These are phyloP conservation scores for Exophiala dermatitidis DNA, from an alignment of 2,329 filamentous ascomycete species.

Conservation along the genomic window DNA sequence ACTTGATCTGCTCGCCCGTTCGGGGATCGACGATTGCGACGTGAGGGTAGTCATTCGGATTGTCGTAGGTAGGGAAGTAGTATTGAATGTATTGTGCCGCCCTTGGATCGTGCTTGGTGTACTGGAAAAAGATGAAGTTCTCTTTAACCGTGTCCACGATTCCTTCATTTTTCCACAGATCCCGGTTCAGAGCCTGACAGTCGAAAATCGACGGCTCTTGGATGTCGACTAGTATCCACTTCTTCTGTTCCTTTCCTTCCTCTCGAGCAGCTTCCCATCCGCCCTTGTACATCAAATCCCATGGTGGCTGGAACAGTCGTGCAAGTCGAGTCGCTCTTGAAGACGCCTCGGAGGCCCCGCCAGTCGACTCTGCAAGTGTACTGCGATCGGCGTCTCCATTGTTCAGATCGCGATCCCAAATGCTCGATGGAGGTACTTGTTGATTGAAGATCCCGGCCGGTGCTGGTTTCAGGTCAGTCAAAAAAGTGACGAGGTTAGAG, in stretches of 20 bases:
- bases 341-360: constrained; percentile 57
- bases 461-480: constrained; percentile 9
- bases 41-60: constrained; percentile 86
- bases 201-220: constrained; percentile 91
- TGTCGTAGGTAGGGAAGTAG: constrained; percentile 75
- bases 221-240: constrained; percentile 93
- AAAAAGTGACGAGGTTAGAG: background rate
- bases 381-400: constrained; percentile 39
- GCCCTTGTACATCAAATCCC: constrained; percentile 73
- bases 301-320: constrained; percentile 86
- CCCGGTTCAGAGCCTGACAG: constrained; percentile 87
- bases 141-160: constrained; percentile 76
- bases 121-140: constrained; percentile 94
- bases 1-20: constrained; percentile 94
- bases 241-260: constrained; percentile 77
- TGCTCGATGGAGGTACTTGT: constrained; percentile 45
- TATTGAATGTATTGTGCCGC: constrained; percentile 79
- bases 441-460: constrained; percentile 63
- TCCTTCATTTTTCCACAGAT: constrained; percentile 84
- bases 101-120: constrained; percentile 73
- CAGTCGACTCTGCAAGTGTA: constrained; percentile 55
- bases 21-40: constrained; percentile 92
- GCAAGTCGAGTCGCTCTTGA: constrained; percentile 72
- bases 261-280: constrained; percentile 80
- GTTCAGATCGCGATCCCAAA: constrained; percentile 47